Evolutionary conservation across 257 asterid species (phyloP), one percentile per base, ranked within the genome.

Genomic region (Agastache rugosa): DNA sequence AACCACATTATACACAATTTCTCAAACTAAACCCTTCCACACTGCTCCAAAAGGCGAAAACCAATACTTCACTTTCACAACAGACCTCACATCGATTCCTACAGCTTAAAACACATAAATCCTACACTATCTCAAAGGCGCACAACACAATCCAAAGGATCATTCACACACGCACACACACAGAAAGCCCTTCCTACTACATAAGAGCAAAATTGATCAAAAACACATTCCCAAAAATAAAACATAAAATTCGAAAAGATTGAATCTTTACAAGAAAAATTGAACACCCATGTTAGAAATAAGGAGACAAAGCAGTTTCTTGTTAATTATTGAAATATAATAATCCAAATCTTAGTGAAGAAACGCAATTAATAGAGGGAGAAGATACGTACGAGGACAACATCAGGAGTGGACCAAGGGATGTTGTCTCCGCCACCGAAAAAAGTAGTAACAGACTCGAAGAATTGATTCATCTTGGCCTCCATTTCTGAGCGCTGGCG

Each of bases 351-450:
- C 14, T 10, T 55, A 69, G 61, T 39, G 0, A 65, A 39, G 12
- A 51, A 48, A 3, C 50, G 68, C 50, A 29, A 4, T 4, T 5
- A n/a, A 20, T 9, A 41, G 50, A 20, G 23, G 62, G 22, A 67
- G 54, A 58, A 23, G 73, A 67, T 16, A 4, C 86, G 25, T 82
- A 89, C 96, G 71, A 47, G 79, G 60, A 89, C 60, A 53, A 87
- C 81, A 73, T 87, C 96, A 11, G 82, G 83, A 23, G 85, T 73
- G 79, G 87, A 84, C 90, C 88, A 87, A 27, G 96, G 94, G 61
- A 90, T 83, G 34, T 76, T 79, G 66, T 90, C 92, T 22, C 94
- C 91, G n/a, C 91, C 92, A 71, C 81, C 80, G 84, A 90, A 85
- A 84, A 90, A 90, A 71, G 67, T 77, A 23, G 88, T 62, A 27